These are phyloP conservation scores for Coemansia sp. DNA, from an alignment of 192 early-diverging fungal species.

Conservation along the genomic window DNA sequence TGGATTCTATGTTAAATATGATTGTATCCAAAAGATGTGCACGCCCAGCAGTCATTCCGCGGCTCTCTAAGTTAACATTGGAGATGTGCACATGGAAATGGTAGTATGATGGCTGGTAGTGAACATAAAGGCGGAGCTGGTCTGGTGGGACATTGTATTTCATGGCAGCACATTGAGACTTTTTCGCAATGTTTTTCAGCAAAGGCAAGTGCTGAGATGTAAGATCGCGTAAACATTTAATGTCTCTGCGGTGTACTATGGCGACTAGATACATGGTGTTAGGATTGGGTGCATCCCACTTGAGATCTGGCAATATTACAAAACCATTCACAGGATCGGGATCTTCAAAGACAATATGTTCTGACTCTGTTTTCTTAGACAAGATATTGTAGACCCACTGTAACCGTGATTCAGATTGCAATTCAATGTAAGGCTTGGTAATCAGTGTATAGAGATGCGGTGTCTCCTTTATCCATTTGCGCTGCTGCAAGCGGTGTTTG, in stretches of 20 bases:
- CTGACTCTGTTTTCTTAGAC: conserved; percentile 61
- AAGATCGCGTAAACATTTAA: conserved; percentile 68
- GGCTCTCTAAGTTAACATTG: conserved; percentile 59
- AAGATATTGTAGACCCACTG: conserved; percentile 84
- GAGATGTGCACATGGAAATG: conserved; percentile 82
- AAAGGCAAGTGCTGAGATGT: conserved; percentile 59
- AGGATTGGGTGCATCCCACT: conserved; percentile 68
- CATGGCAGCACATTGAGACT: conserved; percentile 50
- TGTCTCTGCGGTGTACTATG: conserved; percentile 58
- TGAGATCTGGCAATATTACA: conserved; percentile 75
- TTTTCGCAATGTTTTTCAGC: conserved; percentile 63
- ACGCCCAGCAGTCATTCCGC: conserved; percentile 63
- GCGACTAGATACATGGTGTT: conserved; percentile 69
- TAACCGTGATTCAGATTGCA: conserved; percentile 59
- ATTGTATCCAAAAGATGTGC: conserved; percentile 71
- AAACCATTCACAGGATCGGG: conserved; percentile 64
- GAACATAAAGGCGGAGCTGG: conserved; percentile 69
- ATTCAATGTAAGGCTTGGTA: conserved; percentile 63
- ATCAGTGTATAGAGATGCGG: conserved; percentile 58
- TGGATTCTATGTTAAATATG: conserved; percentile 65
- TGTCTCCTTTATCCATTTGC: conserved; percentile 65
- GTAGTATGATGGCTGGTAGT: conserved; percentile 84
- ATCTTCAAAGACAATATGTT: conserved; percentile 66
- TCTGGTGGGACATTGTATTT: conserved; percentile 56
- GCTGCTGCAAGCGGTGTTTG: conserved; percentile 68